Base-by-base conservation (phyloP, 805 yeast genomes). In the Sungouiozyma ichnusensis region DNA sequence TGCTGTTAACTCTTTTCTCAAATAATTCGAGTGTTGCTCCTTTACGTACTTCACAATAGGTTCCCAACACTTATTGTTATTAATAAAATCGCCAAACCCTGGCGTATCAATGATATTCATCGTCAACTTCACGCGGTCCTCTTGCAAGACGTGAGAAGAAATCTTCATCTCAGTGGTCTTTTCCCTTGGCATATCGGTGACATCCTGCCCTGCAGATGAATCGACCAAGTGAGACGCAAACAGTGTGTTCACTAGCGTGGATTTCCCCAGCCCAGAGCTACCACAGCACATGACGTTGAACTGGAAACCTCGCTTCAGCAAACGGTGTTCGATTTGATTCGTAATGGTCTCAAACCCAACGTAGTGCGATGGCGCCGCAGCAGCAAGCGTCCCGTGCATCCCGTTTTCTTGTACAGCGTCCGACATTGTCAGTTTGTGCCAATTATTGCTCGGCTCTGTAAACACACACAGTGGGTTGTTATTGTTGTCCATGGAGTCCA, bases 311-410 rank as follows among this genome's bases (percentile, higher is more conserved):
- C 88, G 74, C 64, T 86, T 88, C 63, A 92, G 71, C 53, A 92
- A 69, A 52, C 96, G 77, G 63, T 81, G 86, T 65, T 92, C 97
- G 58, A 92, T 92, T 67, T 92, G 98, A 32, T 82, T 75, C 39
- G 97, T 90, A 65, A 92, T 90, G 48, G 97, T 81, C 66, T 92
- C 97, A 62, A 92, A 90, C 37, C 98, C 98, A 49, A 92, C 97
- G 62, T 88, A 88, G 43, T 78, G 74, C 37, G 71, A 66, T 19
- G 96, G 95, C 6, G 29, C 29, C 29, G 29, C 29, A 6, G 29
- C 29, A 24, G 11, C 29, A 11, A 24, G 29, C 9, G 29, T 11
- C 6, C 6, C 29, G 29, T 6, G 29, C 29, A 24, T 11, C 9
- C 29, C 29, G 9, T 7, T 11, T 7, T 24, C 29, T 24, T 24